phyloP scores from a whole-genome alignment of 768 basidiomycete genomes.

The Trametes elegans region DNA sequence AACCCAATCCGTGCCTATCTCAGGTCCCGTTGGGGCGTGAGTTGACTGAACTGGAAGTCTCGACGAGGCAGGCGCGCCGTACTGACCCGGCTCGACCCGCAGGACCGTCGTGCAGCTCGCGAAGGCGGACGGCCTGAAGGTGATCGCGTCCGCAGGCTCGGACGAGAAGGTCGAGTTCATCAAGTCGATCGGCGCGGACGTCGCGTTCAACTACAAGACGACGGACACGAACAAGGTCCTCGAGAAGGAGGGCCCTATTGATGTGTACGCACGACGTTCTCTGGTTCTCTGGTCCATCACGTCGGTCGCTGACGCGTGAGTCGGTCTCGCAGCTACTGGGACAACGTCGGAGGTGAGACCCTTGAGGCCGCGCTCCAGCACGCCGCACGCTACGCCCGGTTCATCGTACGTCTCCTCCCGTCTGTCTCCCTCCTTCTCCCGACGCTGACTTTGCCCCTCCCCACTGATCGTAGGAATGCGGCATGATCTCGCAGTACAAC shows the following conservation, averaged over 20 bases:
- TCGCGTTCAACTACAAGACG: constrained; percentile 75
- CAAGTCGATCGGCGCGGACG: constrained; percentile 61
- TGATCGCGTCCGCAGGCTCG: constrained; percentile 69
- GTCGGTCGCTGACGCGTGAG: neutral
- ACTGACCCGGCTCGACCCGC: neutral
- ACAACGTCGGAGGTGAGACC: constrained; percentile 33
- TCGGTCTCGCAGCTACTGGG: constrained; percentile 29
- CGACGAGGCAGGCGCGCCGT: neutral
- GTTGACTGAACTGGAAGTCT: constrained; percentile 29
- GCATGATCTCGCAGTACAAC: constrained; percentile 32
- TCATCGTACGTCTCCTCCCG: constrained; percentile 22
- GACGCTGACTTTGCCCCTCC: neutral
- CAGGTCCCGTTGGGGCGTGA: constrained; percentile 58
- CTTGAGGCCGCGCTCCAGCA: constrained; percentile 29
- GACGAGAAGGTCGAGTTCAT: constrained; percentile 71
- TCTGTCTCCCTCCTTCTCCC: neutral
- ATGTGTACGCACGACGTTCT: constrained; percentile 32
- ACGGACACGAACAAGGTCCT: constrained; percentile 50
- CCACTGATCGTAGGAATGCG: constrained; percentile 24
- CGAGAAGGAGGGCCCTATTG: constrained; percentile 52
- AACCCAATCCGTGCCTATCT: neutral
- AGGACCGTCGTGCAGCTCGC: constrained; percentile 42
- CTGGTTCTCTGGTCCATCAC: too few relatives aligned
- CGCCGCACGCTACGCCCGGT: constrained; percentile 16
- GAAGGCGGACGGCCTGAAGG: constrained; percentile 47